These are phyloP conservation scores for Diaporthe ampelina DNA, from an alignment of 2,329 filamentous ascomycete genomes.

Conservation along the genomic window DNA sequence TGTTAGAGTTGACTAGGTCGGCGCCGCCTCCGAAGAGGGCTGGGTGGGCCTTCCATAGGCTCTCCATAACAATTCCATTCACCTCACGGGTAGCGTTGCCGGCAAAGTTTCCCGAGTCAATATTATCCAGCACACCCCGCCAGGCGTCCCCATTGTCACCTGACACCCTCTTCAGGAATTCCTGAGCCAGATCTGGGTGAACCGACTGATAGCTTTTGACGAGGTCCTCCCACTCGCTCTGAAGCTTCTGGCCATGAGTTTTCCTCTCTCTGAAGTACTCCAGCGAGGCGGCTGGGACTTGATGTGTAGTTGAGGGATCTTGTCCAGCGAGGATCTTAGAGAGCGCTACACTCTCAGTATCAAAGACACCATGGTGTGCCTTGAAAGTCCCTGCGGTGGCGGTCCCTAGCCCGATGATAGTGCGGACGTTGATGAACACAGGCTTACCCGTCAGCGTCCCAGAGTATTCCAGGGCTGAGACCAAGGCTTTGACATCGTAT, in stretches of 20 bases:
- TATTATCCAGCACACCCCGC: too few relatives aligned
- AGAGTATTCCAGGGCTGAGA: constrained; percentile 61
- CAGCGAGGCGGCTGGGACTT: constrained; percentile 57
- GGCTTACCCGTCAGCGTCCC: constrained; percentile 57
- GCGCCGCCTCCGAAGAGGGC: constrained; percentile 52
- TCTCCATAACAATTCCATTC: constrained; percentile 47
- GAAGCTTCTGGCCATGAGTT: too few relatives aligned
- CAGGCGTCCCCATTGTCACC: too few relatives aligned
- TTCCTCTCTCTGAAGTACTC: constrained; percentile 67
- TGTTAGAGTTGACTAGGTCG: constrained; percentile 60
- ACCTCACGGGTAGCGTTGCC: constrained; percentile 53
- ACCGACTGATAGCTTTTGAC: too few relatives aligned
- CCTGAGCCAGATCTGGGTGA: too few relatives aligned
- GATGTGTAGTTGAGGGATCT: constrained; percentile 59
- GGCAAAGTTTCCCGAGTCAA: constrained; percentile 39
- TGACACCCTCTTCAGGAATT: too few relatives aligned
- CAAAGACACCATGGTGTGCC: constrained; percentile 71
- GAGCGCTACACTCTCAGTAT: constrained; percentile 64
- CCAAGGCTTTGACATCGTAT: constrained; percentile 61
- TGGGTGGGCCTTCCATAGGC: constrained; percentile 35
- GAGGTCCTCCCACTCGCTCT: too few relatives aligned
- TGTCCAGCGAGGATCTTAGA: constrained; percentile 64
- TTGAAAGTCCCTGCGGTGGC: constrained; percentile 63
- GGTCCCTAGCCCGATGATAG: constrained; percentile 68
- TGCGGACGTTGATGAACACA: constrained; percentile 70